phyloP scores from a whole-genome alignment of 306 rosid genomes.

The Cyamopsis tetragonoloba region DNA sequence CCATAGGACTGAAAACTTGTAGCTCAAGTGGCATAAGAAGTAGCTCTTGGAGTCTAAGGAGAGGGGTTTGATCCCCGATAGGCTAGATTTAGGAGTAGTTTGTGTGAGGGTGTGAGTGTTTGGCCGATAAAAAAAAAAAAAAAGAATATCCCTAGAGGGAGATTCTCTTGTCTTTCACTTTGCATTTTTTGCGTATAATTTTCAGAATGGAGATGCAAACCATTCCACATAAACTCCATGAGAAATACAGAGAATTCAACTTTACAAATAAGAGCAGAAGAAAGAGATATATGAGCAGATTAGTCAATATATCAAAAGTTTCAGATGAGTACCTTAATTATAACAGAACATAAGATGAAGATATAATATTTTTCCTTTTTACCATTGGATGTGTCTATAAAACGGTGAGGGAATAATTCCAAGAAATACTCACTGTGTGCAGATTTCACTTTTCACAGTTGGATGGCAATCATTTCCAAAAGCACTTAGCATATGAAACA shows the following conservation, averaged over 20 bases:
- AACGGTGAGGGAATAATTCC: neutral
- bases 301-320: neutral
- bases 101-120: too few species aligned
- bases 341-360: neutral
- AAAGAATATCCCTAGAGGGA: too few species aligned
- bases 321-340: neutral
- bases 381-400: conserved; percentile 6
- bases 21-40: too few species aligned
- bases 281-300: neutral
- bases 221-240: neutral
- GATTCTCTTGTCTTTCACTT: too few species aligned
- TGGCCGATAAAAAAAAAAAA: too few species aligned
- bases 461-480: conserved; percentile 90
- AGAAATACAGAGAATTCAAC: neutral
- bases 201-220: neutral
- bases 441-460: conserved; percentile 58
- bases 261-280: neutral
- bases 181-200: neutral
- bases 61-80: too few species aligned
- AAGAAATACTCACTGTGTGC: conserved; percentile 55
- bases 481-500: conserved; percentile 56
- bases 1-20: too few species aligned
- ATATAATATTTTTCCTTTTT: neutral
- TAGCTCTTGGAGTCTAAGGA: too few species aligned
- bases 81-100: too few species aligned